These are phyloP conservation scores for Paramecium caudatum DNA, from an alignment of 73 alveolate genomes.

Conservation along the genomic window DNA sequence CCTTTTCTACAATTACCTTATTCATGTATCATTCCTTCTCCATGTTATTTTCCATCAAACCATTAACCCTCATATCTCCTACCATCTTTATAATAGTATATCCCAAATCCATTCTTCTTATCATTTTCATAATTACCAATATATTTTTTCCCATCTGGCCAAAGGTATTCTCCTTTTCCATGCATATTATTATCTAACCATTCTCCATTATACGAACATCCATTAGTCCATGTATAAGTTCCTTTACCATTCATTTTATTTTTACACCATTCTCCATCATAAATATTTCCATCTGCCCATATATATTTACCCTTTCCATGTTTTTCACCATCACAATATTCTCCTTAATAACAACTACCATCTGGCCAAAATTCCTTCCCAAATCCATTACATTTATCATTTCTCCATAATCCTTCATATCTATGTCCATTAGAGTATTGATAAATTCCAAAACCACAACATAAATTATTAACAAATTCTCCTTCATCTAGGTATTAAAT, in stretches of 20 bases:
- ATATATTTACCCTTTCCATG: slow-evolving; percentile 81
- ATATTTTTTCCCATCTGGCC: slow-evolving; percentile 87
- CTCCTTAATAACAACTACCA: slow-evolving; percentile 61
- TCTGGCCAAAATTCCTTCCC: slow-evolving; percentile 74
- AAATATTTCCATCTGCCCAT: slow-evolving; percentile 83
- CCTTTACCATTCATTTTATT: slow-evolving; percentile 71
- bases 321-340: slow-evolving; percentile 16
- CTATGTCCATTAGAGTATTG: slow-evolving; percentile 75
- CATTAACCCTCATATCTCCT: slow-evolving; percentile 82
- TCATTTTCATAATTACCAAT: slow-evolving; percentile 79
- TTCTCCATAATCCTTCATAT: slow-evolving; percentile 75
- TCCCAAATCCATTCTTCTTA: slow-evolving; percentile 84
- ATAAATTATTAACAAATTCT: slow-evolving; percentile 27
- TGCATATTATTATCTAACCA: slow-evolving; percentile 78
- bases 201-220: slow-evolving; percentile 74
- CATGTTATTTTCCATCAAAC: slow-evolving; percentile 87
- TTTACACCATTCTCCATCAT: slow-evolving; percentile 68
- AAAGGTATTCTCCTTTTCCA: slow-evolving; percentile 78
- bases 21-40: slow-evolving; percentile 64
- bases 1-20: background rate
- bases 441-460: slow-evolving; percentile 69
- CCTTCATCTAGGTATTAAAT: slow-evolving; percentile 64
- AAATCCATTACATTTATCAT: slow-evolving; percentile 64
- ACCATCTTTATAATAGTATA: slow-evolving; percentile 79
- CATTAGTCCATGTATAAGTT: slow-evolving; percentile 60